A percentile compares a stretch with the other conserved stretches of the same genome.
phyloP scores from a whole-genome alignment of 2,329 filamentous ascomycete genomes.

The Penicillium aurantiogriseum region DNA sequence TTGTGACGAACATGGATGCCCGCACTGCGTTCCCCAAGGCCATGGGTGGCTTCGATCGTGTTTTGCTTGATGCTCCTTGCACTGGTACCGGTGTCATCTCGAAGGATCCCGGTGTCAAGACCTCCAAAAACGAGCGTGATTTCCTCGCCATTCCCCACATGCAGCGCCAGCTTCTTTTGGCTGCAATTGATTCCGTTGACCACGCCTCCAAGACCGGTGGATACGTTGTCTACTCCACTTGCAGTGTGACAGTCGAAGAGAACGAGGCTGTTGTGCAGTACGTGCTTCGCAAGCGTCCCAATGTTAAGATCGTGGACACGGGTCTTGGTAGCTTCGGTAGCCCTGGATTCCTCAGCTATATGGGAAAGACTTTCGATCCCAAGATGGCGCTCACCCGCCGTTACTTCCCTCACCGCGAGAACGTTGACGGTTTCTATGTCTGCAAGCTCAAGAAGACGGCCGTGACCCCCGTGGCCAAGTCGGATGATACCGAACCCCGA shows the following conservation, averaged over 20 bases:
- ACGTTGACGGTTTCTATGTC: constrained; percentile 98
- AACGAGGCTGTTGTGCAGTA: constrained; percentile 94
- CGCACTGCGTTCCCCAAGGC: constrained; percentile 83
- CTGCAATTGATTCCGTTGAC: constrained; percentile 92
- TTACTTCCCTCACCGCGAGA: constrained; percentile 88
- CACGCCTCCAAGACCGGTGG: constrained; percentile 89
- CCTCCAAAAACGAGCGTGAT: constrained; percentile 94
- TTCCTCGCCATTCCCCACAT: constrained; percentile 91
- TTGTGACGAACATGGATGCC: constrained; percentile 94
- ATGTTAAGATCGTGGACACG: constrained; percentile 89
- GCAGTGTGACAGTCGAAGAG: constrained; percentile 90
- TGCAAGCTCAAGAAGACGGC: constrained; percentile 94
- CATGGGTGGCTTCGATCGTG: constrained; percentile 92
- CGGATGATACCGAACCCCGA: constrained; percentile 25
- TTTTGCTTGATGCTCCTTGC: constrained; percentile 91
- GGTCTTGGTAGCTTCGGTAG: constrained; percentile 80
- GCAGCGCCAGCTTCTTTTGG: constrained; percentile 89
- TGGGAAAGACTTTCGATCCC: constrained; percentile 87
- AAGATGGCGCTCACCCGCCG: constrained; percentile 78
- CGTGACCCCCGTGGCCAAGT: constrained; percentile 58
- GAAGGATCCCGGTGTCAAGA: constrained; percentile 96
- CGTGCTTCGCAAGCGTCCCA: constrained; percentile 83
- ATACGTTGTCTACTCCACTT: constrained; percentile 95
- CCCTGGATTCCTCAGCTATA: constrained; percentile 86
- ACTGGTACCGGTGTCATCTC: constrained; percentile 96